A percentile compares a stretch with the other conserved stretches of the same genome.
Conservation (phyloP, 208 protist genomes). For the Borovskyia barvae region DNA sequence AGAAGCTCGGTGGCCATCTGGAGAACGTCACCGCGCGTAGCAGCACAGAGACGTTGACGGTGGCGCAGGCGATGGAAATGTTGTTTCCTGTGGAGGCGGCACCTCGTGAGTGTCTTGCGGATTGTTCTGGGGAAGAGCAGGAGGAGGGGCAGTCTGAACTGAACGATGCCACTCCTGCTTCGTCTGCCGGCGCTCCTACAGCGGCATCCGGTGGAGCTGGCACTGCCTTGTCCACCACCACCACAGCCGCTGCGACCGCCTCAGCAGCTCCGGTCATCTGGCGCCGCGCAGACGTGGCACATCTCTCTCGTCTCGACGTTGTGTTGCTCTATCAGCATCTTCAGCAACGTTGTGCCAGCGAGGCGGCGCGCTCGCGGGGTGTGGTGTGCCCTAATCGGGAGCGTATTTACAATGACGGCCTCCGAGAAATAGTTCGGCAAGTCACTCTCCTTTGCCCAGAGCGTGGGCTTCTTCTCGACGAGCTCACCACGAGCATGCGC, state of each 20-base stretch:
- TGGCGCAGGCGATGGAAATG: slow-evolving; percentile 18
- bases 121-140: too few relatives aligned
- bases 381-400: slow-evolving; percentile 77
- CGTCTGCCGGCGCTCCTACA: too few relatives aligned
- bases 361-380: slow-evolving; percentile 62
- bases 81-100: slow-evolving; percentile 13
- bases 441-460: slow-evolving; percentile 84
- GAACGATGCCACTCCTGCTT: too few relatives aligned
- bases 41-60: slow-evolving; percentile 3
- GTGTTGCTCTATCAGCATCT: slow-evolving; percentile 79
- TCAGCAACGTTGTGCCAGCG: slow-evolving; percentile 43
- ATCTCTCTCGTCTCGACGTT: slow-evolving; percentile 66
- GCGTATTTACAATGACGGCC: slow-evolving; percentile 69
- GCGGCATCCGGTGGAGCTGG: too few relatives aligned
- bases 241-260: neutral
- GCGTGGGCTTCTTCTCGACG: slow-evolving; percentile 73
- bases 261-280: slow-evolving; percentile 1
- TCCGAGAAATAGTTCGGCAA: slow-evolving; percentile 87
- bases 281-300: slow-evolving; percentile 27
- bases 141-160: too few relatives aligned
- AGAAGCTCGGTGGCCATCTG: neutral
- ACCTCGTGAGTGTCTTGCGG: too few relatives aligned
- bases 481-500: slow-evolving; percentile 59
- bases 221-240: neutral
- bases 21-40: neutral